These are phyloP conservation scores for Penicillium sp. DNA, from an alignment of 2,329 filamentous ascomycete genomes.

Conservation along the genomic window DNA sequence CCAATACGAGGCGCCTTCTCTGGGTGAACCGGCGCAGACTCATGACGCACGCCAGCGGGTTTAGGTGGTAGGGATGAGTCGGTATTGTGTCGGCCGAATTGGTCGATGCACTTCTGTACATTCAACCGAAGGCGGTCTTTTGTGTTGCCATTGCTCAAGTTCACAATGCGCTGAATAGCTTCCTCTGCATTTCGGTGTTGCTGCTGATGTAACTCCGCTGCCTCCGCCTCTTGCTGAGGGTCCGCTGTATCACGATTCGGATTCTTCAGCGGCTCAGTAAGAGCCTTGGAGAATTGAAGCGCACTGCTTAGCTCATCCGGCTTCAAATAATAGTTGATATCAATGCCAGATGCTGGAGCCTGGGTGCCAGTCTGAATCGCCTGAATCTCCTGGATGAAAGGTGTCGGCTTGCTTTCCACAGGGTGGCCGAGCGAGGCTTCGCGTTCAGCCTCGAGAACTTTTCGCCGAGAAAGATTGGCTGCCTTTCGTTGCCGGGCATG, in stretches of 20 bases:
- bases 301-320: conserved; percentile 65
- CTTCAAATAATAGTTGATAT: conserved; percentile 73
- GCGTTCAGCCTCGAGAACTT: conserved; percentile 65
- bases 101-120: conserved; percentile 76
- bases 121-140: conserved; percentile 80
- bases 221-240: conserved; percentile 41
- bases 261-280: conserved; percentile 49
- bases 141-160: conserved; percentile 71
- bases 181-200: conserved; percentile 67
- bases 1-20: conserved; percentile 68
- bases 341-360: conserved; percentile 9
- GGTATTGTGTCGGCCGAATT: conserved; percentile 88
- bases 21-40: conserved; percentile 36
- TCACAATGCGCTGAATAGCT: conserved; percentile 76
- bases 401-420: conserved; percentile 72
- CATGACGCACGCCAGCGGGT: conserved; percentile 43
- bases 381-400: conserved; percentile 62
- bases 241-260: conserved; percentile 32
- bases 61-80: conserved; percentile 67
- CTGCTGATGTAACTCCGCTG: conserved; percentile 48
- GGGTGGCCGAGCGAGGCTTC: conserved; percentile 69
- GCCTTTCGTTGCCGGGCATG: conserved; percentile 81
- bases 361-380: conserved; percentile 18
- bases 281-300: conserved; percentile 63
- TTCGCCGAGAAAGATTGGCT: conserved; percentile 73